phyloP scores from a whole-genome alignment of 2,329 filamentous ascomycete species.

The Pseudocercospora crystallina region DNA sequence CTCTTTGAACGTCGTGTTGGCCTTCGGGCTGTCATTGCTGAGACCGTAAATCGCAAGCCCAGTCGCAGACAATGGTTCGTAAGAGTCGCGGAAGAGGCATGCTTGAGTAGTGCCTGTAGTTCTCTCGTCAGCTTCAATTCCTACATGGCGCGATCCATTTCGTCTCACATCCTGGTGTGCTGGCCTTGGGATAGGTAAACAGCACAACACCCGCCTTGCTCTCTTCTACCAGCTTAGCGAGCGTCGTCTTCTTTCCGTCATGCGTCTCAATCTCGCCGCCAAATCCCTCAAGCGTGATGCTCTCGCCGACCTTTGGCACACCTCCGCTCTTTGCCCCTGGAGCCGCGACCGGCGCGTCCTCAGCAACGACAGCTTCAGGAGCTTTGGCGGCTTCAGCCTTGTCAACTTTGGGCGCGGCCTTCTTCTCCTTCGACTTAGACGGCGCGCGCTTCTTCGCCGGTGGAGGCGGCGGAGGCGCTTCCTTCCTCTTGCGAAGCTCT shows the following conservation, averaged over 20 bases:
- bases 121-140: conserved; percentile 1
- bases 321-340: conserved; percentile 16
- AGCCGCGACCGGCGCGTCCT: conserved; percentile 25
- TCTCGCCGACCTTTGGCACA: conserved; percentile 47
- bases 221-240: conserved; percentile 77
- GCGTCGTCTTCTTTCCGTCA: conserved; percentile 74
- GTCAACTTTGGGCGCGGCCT: conserved; percentile 37
- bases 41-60: conserved; percentile 89
- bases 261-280: conserved; percentile 77
- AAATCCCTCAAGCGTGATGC: conserved; percentile 55
- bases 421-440: conserved; percentile 37
- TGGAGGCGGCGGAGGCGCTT: conserved; percentile 49
- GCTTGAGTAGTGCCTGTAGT: conserved; percentile 81
- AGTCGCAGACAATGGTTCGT: conserved; percentile 70
- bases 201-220: conserved; percentile 85
- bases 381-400: conserved; percentile 31
- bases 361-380: conserved; percentile 32
- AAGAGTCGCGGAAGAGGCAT: conserved; percentile 87
- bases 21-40: conserved; percentile 81
- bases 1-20: conserved; percentile 88
- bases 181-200: conserved; percentile 94
- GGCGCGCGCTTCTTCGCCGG: conserved; percentile 46
- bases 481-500: conserved; percentile 64
- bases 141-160: not conserved
- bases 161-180: conserved; percentile 84